These are phyloP conservation scores for Piloderma croceum DNA, from an alignment of 768 basidiomycete genomes.

Conservation along the genomic window DNA sequence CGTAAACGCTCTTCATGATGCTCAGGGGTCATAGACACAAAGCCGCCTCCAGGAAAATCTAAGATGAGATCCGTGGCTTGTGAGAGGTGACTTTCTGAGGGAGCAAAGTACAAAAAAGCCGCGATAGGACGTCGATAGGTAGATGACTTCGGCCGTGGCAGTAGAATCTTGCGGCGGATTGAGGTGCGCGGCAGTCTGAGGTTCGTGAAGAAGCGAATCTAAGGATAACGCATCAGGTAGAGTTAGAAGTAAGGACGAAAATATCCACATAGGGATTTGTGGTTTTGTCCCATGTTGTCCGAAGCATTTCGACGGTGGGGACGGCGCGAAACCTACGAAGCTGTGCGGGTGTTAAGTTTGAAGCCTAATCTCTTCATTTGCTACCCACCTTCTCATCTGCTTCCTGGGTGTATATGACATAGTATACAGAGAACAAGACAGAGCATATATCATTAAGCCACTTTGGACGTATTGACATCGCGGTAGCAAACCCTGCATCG, in stretches of 20 bases:
- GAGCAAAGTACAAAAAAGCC: constrained; percentile 77
- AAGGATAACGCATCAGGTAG: constrained; percentile 10
- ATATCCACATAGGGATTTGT: constrained; percentile 78
- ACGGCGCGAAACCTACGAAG: constrained; percentile 88
- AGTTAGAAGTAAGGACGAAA: constrained; percentile 5
- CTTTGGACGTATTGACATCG: constrained; percentile 86
- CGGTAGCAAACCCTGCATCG: constrained; percentile 97
- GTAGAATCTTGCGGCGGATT: constrained; percentile 67
- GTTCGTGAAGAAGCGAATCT: constrained; percentile 63
- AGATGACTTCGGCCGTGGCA: constrained; percentile 76
- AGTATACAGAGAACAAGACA: constrained; percentile 82
- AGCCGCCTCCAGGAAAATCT: constrained; percentile 95
- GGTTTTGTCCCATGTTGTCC: constrained; percentile 96
- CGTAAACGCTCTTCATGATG: constrained; percentile 94
- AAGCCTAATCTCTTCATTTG: too few species aligned
- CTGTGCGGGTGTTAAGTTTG: too few species aligned
- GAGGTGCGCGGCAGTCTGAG: constrained; percentile 54
- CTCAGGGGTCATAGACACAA: constrained; percentile 92
- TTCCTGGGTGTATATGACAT: constrained; percentile 79
- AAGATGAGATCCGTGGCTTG: constrained; percentile 76
- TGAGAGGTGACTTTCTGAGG: constrained; percentile 56
- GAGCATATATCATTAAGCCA: constrained; percentile 89
- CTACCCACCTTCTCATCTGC: constrained; percentile 89
- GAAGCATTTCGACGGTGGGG: constrained; percentile 93
- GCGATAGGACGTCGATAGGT: constrained; percentile 78